Conservation (phyloP, 1,284 basidiomycete species). For the Spongispora temasekensis region DNA sequence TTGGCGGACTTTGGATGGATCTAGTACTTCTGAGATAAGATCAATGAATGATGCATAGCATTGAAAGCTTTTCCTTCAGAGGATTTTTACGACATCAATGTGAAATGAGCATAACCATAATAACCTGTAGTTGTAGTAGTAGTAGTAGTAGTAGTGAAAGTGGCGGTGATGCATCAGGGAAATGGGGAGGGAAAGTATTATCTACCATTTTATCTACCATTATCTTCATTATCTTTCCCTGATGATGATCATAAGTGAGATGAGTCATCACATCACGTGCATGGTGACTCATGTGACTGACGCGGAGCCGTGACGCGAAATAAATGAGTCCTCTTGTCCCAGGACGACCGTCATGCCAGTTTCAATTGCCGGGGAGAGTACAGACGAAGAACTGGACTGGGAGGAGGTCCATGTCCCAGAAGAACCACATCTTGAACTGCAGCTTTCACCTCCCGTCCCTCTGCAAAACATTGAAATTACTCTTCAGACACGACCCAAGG, state of each 20-base stretch:
- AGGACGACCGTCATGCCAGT: conserved; percentile 20
- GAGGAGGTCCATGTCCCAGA: conserved; percentile 2
- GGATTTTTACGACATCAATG: too few relatives aligned
- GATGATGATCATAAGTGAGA: too few relatives aligned
- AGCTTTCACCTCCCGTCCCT: conserved; percentile 25
- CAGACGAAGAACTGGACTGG: conserved; percentile 45
- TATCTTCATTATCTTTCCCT: too few relatives aligned
- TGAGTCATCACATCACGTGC: too few relatives aligned
- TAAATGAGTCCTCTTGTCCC: conserved; percentile 9
- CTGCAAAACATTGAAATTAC: conserved; percentile 60
- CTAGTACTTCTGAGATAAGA: neutral
- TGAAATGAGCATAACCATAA: too few relatives aligned
- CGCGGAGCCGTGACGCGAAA: conserved; percentile 28
- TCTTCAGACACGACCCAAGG: conserved; percentile 47
- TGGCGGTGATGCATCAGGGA: too few relatives aligned
- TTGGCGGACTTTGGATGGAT: neutral
- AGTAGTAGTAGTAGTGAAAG: too few relatives aligned
- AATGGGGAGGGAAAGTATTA: too few relatives aligned
- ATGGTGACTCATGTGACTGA: conserved; percentile 22
- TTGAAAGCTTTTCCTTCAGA: too few relatives aligned
- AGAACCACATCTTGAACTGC: conserved; percentile 21
- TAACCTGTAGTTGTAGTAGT: too few relatives aligned
- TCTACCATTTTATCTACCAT: too few relatives aligned
- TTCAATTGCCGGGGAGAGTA: conserved; percentile 23
- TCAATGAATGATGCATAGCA: neutral